Evolutionary conservation across 139 green algal genomes (phyloP).

Genomic region (Chlorella sorokiniana): DNA sequence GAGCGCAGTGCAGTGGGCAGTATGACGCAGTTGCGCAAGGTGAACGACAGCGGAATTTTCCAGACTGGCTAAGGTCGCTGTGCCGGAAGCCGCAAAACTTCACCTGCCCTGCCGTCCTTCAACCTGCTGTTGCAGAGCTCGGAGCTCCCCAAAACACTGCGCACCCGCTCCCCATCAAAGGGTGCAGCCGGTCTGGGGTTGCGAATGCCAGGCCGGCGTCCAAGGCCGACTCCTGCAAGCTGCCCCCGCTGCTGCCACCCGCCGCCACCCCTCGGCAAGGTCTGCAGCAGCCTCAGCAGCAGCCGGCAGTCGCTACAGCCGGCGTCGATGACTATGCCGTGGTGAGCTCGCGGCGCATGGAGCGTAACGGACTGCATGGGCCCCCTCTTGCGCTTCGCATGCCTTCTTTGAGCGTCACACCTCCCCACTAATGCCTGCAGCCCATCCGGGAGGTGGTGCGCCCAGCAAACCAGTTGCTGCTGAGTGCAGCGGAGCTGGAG

Average conservation of each 20-base stretch:
- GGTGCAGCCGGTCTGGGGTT: no score
- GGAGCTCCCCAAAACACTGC: background rate
- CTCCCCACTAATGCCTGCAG: slow-evolving; percentile 46
- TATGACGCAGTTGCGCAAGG: slow-evolving; percentile 25
- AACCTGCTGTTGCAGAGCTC: background rate
- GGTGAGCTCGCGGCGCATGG: background rate
- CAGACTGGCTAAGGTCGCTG: no score
- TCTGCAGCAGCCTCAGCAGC: background rate
- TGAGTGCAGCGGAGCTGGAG: slow-evolving; percentile 76
- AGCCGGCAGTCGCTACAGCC: background rate
- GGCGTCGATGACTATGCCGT: slow-evolving; percentile 20
- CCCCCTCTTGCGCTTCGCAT: background rate
- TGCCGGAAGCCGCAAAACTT: background rate
- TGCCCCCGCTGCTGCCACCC: background rate
- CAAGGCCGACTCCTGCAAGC: slow-evolving; percentile 4
- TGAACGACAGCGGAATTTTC: background rate
- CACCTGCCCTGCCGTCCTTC: background rate
- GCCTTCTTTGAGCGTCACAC: background rate
- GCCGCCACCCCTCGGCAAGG: background rate
- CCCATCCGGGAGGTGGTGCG: slow-evolving; percentile 73
- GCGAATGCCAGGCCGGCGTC: background rate
- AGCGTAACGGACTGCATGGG: background rate
- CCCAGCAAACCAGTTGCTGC: slow-evolving; percentile 76
- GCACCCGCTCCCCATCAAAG: background rate
- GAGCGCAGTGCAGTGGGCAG: no score